Evolutionary conservation across 495 filamentous ascomycete species (phyloP).

Genomic region (Podospora sp.): DNA sequence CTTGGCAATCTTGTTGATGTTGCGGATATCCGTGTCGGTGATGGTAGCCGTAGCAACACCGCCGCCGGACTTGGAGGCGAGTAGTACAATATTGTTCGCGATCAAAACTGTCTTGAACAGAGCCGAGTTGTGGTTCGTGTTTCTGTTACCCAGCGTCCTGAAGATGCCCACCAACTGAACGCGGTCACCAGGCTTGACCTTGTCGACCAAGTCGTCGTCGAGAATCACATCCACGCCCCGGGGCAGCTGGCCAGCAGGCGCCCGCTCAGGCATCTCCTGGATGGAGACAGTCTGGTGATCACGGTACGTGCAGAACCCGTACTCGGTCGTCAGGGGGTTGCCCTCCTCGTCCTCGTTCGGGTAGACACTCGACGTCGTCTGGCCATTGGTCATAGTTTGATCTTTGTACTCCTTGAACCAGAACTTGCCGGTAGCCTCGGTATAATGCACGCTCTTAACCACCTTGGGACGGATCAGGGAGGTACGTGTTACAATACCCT

Average conservation of each 20-base stretch:
- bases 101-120: conserved; percentile 91
- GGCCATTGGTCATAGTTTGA: conserved; percentile 92
- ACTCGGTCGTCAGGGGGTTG: conserved; percentile 84
- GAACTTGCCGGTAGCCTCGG: conserved; percentile 80
- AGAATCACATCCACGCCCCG: conserved; percentile 96
- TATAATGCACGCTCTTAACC: conserved; percentile 96
- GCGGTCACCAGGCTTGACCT: conserved; percentile 91
- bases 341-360: conserved; percentile 90
- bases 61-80: conserved; percentile 94
- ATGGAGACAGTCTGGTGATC: conserved; percentile 98
- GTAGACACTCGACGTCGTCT: conserved; percentile 86
- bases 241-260: conserved; percentile 93
- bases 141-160: conserved; percentile 89
- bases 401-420: conserved; percentile 85
- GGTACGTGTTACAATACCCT: conserved; percentile 96
- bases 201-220: conserved; percentile 95
- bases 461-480: conserved; percentile 95
- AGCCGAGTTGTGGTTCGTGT: conserved; percentile 80
- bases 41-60: conserved; percentile 90
- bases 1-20: conserved; percentile 97
- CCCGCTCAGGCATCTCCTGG: conserved; percentile 98
- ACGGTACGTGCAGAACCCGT: conserved; percentile 91
- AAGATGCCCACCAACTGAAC: conserved; percentile 96
- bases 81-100: conserved; percentile 91
- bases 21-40: conserved; percentile 96